Evolutionary conservation across 139 green algal genomes (phyloP), one percentile per base, ranked within the genome.

Genomic region (Micractinium sp.): DNA sequence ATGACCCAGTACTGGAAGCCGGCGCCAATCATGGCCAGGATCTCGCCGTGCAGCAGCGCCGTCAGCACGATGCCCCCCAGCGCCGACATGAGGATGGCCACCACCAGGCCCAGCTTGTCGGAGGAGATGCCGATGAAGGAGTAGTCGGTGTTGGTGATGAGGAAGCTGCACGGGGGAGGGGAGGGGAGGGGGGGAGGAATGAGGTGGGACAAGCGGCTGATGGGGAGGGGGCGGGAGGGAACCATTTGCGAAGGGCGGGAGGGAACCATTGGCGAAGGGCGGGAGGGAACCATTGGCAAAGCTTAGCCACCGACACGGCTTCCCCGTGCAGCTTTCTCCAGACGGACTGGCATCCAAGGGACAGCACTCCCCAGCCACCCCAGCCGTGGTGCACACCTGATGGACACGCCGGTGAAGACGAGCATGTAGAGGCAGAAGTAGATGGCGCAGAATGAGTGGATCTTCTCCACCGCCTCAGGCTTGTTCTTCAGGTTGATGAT

Each of bases 1-100:
- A 93, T 93, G 60, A 93, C n/a, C 90, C 90, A 93, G 82, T 93
- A 93, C 76, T 93, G 90, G 90, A 93, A 91, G 73, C 90, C 90
- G 69, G 90, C 81, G 71, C 90, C 85, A 20, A 93, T 25, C 3
- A 93, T 75, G 23, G 79, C 53, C 82, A 93, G 66, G 33, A 91
- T 63, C 67, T 93, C 90, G 47, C 90, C 90, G 74, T 93, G 90
- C 61, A 93, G 73, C 41, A 93, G 75, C 0, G 90, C 82, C n/a
- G 90, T 91, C 22, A 93, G 82, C 35, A 93, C 75, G 74, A 93
- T 91, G 81, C 87, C 90, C 31, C 87, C 90, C 33, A 93, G 85
- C 31, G 90, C 87, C 19, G 71, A 87, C 90, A 93, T 87, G 27
- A 91, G 86, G 31, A 81, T 86, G 77, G 77, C 86, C 14, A 89